Percentiles rank a stretch among this genome's conserved stretches.
These are phyloP conservation scores for Saturnispora hagleri DNA, from an alignment of 805 yeast species.

Conservation along the genomic window DNA sequence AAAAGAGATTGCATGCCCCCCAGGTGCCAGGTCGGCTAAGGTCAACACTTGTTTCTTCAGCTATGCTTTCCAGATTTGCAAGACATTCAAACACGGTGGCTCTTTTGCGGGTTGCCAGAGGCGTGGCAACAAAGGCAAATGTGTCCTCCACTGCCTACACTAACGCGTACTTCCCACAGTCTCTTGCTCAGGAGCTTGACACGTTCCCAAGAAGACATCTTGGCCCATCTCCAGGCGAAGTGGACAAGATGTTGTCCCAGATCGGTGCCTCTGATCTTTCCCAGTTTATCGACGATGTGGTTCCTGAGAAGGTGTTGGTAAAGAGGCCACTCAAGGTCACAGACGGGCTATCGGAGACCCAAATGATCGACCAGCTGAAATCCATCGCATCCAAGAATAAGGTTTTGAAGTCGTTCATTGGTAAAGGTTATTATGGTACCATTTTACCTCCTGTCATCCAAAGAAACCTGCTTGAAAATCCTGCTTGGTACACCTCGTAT, in stretches of 20 bases:
- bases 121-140: constrained; percentile 32
- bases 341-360: constrained; percentile 72
- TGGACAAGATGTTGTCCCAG: constrained; percentile 51
- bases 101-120: background rate
- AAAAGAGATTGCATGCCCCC: background rate
- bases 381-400: constrained; percentile 69
- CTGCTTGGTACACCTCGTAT: constrained; percentile 98
- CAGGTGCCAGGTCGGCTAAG: background rate
- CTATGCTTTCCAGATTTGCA: constrained; percentile 6
- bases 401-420: constrained; percentile 68
- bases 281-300: constrained; percentile 59
- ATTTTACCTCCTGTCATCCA: constrained; percentile 85
- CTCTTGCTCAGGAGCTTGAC: constrained; percentile 39
- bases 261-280: constrained; percentile 62
- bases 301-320: constrained; percentile 68
- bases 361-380: constrained; percentile 61
- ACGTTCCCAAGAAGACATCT: constrained; percentile 86
- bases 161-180: constrained; percentile 36
- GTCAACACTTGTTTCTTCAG: background rate
- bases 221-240: constrained; percentile 66
- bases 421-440: constrained; percentile 93
- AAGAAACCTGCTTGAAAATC: constrained; percentile 84
- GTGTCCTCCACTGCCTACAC: constrained; percentile 47
- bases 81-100: background rate
- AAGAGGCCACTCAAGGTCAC: constrained; percentile 57